Evolutionary conservation across 2,329 filamentous ascomycete species (phyloP), one percentile per base, ranked within the genome.

Genomic region (Fusarium verrucosum): DNA sequence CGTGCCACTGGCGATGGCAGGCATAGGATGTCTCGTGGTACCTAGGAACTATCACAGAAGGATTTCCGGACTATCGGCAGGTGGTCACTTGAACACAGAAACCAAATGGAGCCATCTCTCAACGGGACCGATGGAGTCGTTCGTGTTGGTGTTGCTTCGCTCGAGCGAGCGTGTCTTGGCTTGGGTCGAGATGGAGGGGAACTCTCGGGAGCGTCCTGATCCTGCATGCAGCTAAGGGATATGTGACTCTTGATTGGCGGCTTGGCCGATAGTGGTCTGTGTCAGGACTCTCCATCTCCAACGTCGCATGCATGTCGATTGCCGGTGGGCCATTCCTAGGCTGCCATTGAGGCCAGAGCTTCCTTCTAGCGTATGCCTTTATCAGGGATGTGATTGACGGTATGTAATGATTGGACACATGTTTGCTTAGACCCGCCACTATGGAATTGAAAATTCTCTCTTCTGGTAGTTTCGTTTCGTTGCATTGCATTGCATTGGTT

Each of bases 381-480:
- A 71, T 50, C 68, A 58, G 37, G 49, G 58, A 53, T 36, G 10
- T 17, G 17, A 20, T 37, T 19, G n/a, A n/a, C n/a, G 28, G 47
- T 51, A 52, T 42, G 32, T 42, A 50, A 64, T 70, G 66, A 68
- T 70, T 70, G 64, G 67, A 19, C 13, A 16, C 16, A 16, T 40
- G n/a, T 30, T 43, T 36, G 17, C 33, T 41, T 20, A 28, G 54
- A 51, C 55, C 66, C 66, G 58, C 61, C 57, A 67, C 62, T 51
- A 36, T 57, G 57, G 58, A 53, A 65, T 49, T 61, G 54, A 71
- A 71, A 71, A 62, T 69, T 70, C 56, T 58, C 53, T 35, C 38
- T 62, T 41, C 41, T 50, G 20, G 49, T 38, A n/a, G 36, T 60
- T 40, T 45, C 37, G 28, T 47, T 32, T 28, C 23, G 57, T 56